Evolutionary conservation across 108 stramenopile species (phyloP).

Genomic region (Skeletonema menzelii): DNA sequence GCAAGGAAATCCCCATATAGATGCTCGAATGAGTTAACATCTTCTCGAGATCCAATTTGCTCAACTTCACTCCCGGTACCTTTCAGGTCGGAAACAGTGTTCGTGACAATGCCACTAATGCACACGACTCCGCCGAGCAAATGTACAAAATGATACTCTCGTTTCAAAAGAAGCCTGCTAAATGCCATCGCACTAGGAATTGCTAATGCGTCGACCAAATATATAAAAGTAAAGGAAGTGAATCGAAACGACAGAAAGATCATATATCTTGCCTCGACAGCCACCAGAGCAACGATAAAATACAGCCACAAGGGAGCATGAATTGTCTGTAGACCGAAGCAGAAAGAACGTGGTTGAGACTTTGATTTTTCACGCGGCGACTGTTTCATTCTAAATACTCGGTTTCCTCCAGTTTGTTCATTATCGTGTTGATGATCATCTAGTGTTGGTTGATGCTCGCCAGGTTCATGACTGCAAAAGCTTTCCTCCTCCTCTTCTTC

Average conservation of each 20-base stretch:
- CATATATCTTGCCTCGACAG: conserved; percentile 91
- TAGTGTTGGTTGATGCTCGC: conserved; percentile 13
- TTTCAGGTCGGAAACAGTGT: conserved; percentile 80
- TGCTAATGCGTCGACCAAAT: conserved; percentile 89
- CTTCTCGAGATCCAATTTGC: background rate
- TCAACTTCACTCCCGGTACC: background rate
- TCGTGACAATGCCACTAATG: conserved; percentile 77
- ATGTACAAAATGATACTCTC: conserved; percentile 73
- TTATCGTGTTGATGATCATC: conserved; percentile 6
- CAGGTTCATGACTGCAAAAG: background rate
- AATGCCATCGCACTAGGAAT: conserved; percentile 95
- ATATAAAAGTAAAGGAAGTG: conserved; percentile 93
- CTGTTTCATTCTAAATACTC: conserved; percentile 3
- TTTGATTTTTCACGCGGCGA: conserved; percentile 3
- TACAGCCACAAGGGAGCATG: conserved; percentile 55
- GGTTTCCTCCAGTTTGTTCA: background rate
- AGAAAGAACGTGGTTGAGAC: conserved; percentile 12
- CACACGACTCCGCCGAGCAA: conserved; percentile 82
- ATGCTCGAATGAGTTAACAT: conserved; percentile 51
- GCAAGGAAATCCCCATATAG: conserved; percentile 87
- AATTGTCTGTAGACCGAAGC: conserved; percentile 38
- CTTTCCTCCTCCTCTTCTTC: conserved; percentile 19
- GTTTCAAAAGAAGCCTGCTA: conserved; percentile 62
- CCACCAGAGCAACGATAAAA: conserved; percentile 76
- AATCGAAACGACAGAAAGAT: conserved; percentile 86